These are phyloP conservation scores for Penicillium vulpinum DNA, from an alignment of 2,329 filamentous ascomycete genomes.

Conservation along the genomic window DNA sequence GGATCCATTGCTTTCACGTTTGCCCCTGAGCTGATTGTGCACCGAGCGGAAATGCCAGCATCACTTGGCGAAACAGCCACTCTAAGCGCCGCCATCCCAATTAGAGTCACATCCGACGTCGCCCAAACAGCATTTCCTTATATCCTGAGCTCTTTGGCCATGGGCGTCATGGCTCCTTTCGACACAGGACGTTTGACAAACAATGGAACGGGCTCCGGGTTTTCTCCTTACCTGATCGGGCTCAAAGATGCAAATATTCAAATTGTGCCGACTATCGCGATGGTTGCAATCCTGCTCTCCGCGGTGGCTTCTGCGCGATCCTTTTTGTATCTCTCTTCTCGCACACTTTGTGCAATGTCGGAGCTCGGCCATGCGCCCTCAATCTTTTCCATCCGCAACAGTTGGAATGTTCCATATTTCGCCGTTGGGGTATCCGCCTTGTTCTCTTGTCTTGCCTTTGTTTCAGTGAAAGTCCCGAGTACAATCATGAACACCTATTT, in stretches of 20 bases:
- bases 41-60: slow-evolving; percentile 47
- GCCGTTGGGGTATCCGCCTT: slow-evolving; percentile 57
- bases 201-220: slow-evolving; percentile 55
- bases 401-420: slow-evolving; percentile 61
- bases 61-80: background rate
- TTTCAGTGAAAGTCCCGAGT: slow-evolving; percentile 63
- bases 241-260: slow-evolving; percentile 57
- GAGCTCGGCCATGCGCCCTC: slow-evolving; percentile 62
- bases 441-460: slow-evolving; percentile 64
- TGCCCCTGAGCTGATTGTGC: slow-evolving; percentile 55
- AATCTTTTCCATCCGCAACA: slow-evolving; percentile 60
- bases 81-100: slow-evolving; percentile 50
- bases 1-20: slow-evolving; percentile 56
- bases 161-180: slow-evolving; percentile 61
- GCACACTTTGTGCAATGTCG: slow-evolving; percentile 65
- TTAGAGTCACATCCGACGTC: slow-evolving; percentile 55
- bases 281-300: slow-evolving; percentile 71
- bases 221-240: slow-evolving; percentile 47
- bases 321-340: slow-evolving; percentile 70
- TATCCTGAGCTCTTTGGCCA: slow-evolving; percentile 56
- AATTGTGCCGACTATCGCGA: slow-evolving; percentile 67
- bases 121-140: slow-evolving; percentile 61
- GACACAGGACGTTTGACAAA: slow-evolving; percentile 54
- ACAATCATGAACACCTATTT: slow-evolving; percentile 67
- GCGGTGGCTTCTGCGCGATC: slow-evolving; percentile 77